Conservation (phyloP, 805 yeast genomes). For the Lachancea cidri region DNA sequence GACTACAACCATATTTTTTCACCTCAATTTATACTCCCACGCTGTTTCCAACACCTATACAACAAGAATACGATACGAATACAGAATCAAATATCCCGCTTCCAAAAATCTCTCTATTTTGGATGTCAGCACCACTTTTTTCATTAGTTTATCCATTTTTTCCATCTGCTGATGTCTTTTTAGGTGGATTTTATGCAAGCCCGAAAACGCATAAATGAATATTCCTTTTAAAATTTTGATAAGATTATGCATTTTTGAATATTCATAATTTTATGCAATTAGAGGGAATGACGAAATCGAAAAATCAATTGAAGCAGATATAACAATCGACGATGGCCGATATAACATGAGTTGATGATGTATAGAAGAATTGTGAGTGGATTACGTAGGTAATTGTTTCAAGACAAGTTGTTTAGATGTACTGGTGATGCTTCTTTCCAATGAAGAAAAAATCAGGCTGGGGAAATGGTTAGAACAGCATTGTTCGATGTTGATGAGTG, state of each 20-base stretch:
- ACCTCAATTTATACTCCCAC: slow-evolving; percentile 3
- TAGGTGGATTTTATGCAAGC: neutral
- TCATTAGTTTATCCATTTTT: neutral
- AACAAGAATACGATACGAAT: neutral
- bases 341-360: no score
- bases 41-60: neutral
- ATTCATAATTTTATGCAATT: neutral
- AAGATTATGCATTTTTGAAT: neutral
- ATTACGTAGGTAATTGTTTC: no score
- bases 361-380: no score
- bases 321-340: no score
- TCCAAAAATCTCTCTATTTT: neutral
- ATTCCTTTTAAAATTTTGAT: neutral
- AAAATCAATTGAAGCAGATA: no score
- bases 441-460: neutral
- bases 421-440: neutral
- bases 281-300: neutral
- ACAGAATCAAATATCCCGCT: neutral
- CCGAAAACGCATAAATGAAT: neutral
- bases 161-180: neutral
- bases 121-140: slow-evolving; percentile 1
- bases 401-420: no score
- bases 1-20: neutral
- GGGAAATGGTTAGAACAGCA: neutral
- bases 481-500: neutral